Conservation (phyloP, 148 eudicot genomes). For the Vaccinium corymbosum region DNA sequence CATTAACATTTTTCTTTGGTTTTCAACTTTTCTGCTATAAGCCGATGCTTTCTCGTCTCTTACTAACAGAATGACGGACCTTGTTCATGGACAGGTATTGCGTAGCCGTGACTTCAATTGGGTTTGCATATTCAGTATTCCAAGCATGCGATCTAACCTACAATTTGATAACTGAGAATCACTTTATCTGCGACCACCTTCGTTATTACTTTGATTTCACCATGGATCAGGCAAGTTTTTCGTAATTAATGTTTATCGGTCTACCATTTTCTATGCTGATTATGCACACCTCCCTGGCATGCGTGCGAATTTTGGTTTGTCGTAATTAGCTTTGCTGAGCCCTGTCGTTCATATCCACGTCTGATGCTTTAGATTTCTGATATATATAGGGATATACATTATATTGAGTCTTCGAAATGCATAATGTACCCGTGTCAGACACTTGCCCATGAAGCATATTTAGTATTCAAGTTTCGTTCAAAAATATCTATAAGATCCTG, state of each 20-base stretch:
- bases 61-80: slow-evolving; percentile 8
- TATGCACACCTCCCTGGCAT: background rate
- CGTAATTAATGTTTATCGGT: background rate
- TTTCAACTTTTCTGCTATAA: background rate
- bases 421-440: background rate
- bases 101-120: slow-evolving; percentile 58
- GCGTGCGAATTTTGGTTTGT: background rate
- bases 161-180: slow-evolving; percentile 47
- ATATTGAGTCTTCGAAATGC: background rate
- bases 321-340: background rate
- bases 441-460: background rate
- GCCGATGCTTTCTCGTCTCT: background rate
- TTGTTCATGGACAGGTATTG: slow-evolving; percentile 57
- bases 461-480: background rate
- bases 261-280: background rate
- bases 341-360: background rate
- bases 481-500: background rate
- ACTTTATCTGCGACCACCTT: slow-evolving; percentile 40
- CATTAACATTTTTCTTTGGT: background rate
- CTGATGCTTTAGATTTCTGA: background rate
- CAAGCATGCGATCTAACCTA: slow-evolving; percentile 56
- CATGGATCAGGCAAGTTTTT: slow-evolving; percentile 77
- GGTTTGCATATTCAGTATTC: slow-evolving; percentile 64
- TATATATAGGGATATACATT: background rate
- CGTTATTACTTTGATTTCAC: slow-evolving; percentile 65